Conservation (phyloP, 75 land plant genomes). For the Picea sitchensis region DNA sequence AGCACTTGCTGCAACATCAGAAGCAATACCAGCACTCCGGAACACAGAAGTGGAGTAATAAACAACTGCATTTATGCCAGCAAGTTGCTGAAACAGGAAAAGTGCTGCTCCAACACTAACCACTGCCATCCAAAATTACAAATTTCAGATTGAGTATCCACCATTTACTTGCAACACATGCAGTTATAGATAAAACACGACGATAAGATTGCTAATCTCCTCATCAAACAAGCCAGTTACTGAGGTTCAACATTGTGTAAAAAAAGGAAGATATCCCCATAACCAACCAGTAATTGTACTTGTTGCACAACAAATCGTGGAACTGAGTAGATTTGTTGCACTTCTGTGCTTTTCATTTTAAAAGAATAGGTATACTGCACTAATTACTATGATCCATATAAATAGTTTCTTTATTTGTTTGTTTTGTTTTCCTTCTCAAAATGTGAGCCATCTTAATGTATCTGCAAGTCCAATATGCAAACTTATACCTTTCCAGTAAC, state of each 20-base stretch:
- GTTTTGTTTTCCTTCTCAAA: background rate
- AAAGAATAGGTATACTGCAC: too few relatives aligned
- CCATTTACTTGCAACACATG: background rate
- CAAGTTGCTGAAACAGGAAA: slow-evolving; percentile 92
- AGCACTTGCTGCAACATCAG: slow-evolving; percentile 99
- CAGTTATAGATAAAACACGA: background rate
- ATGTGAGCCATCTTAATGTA: background rate
- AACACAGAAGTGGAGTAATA: slow-evolving; percentile 95
- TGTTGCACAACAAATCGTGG: too few relatives aligned
- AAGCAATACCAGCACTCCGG: slow-evolving; percentile 91
- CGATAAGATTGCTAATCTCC: background rate
- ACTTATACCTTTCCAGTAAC: slow-evolving; percentile 81
- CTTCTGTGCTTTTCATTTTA: too few relatives aligned
- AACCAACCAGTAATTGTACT: too few relatives aligned
- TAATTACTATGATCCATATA: too few relatives aligned
- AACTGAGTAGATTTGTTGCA: too few relatives aligned
- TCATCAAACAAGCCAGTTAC: background rate
- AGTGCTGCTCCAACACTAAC: slow-evolving; percentile 92
- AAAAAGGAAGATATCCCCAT: background rate
- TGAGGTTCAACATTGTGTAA: background rate
- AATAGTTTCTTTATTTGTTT: too few relatives aligned
- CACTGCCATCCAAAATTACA: slow-evolving; percentile 45
- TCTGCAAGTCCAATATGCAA: background rate
- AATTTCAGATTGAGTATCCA: background rate
- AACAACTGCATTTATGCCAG: slow-evolving; percentile 98